Percentiles rank a stretch among this genome's conserved stretches.
Evolutionary conservation across 1,284 basidiomycete species (phyloP).

Genomic region (Ceratobasidium sp.): DNA sequence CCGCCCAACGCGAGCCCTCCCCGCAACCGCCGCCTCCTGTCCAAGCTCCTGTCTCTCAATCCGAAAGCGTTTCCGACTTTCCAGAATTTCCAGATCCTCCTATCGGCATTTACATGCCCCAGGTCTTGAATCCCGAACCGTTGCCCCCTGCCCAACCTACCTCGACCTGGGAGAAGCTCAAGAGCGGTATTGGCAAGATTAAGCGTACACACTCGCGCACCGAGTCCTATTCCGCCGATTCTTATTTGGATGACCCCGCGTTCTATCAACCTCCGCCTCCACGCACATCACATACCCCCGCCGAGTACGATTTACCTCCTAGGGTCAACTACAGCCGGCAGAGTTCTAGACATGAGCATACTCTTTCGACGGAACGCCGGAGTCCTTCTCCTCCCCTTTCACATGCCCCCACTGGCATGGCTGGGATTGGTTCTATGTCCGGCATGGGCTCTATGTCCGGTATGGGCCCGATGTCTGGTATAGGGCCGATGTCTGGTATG

Average conservation of each 20-base stretch:
- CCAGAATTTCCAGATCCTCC: conserved; percentile 33
- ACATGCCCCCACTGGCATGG: conserved; percentile 25
- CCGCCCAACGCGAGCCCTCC: conserved; percentile 11
- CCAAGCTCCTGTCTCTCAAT: conserved; percentile 10
- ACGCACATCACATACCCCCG: conserved; percentile 14
- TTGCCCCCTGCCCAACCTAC: conserved; percentile 18
- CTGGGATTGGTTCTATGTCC: conserved; percentile 24
- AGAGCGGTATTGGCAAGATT: conserved; percentile 32
- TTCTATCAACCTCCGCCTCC: conserved; percentile 12
- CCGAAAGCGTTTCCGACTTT: conserved; percentile 19
- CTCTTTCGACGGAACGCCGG: not conserved
- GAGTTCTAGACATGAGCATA: conserved; percentile 3
- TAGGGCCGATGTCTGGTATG: conserved; percentile 11
- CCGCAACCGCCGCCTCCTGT: conserved; percentile 25
- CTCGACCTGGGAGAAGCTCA: not conserved
- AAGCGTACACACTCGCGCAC: conserved; percentile 33
- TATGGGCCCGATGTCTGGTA: conserved; percentile 2
- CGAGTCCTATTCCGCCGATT: conserved; percentile 19
- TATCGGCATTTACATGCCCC: conserved; percentile 13
- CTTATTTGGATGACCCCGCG: conserved; percentile 26
- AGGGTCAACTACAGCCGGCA: not conserved
- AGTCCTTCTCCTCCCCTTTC: conserved; percentile 1
- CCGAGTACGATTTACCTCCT: conserved; percentile 21
- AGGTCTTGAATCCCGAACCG: conserved; percentile 28
- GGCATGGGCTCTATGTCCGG: conserved; percentile 13